Percentiles rank a stretch among this genome's conserved stretches.
Evolutionary conservation across 441 rosid genomes (phyloP).

Genomic region (Erodium texanum): DNA sequence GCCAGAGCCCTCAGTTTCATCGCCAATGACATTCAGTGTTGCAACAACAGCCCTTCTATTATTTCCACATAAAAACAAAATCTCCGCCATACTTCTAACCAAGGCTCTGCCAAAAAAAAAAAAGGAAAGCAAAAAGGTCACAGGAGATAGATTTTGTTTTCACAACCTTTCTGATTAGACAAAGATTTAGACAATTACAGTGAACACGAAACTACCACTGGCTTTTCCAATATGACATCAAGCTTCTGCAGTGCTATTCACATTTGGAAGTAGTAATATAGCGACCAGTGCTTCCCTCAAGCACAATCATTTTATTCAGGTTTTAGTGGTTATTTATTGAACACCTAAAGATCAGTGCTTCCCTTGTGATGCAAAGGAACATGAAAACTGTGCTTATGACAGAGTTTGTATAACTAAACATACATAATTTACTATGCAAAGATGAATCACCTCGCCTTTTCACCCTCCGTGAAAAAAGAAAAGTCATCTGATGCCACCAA

Average conservation of each 20-base stretch:
- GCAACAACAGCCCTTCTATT: conserved; percentile 63
- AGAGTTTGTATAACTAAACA: conserved; percentile 3
- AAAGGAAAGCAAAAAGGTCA: neutral
- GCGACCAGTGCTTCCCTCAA: too few relatives aligned
- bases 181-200: neutral
- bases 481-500: conserved; percentile 44
- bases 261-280: too few relatives aligned
- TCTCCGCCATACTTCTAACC: conserved; percentile 87
- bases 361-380: neutral
- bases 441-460: conserved; percentile 55
- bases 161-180: neutral
- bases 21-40: conserved; percentile 31
- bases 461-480: conserved; percentile 48
- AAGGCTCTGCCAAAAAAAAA: conserved; percentile 48
- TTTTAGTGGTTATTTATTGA: too few relatives aligned
- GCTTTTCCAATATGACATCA: too few relatives aligned
- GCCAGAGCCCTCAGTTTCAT: conserved; percentile 28
- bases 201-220: neutral
- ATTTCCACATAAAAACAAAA: conserved; percentile 75
- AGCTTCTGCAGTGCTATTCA: too few relatives aligned
- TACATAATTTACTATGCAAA: conserved; percentile 7
- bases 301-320: too few relatives aligned
- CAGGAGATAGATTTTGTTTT: neutral
- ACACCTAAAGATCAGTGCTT: neutral
- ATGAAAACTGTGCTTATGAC: neutral